phyloP scores from a whole-genome alignment of 345 rosid genomes.

The Excoecaria cochinchinensis region DNA sequence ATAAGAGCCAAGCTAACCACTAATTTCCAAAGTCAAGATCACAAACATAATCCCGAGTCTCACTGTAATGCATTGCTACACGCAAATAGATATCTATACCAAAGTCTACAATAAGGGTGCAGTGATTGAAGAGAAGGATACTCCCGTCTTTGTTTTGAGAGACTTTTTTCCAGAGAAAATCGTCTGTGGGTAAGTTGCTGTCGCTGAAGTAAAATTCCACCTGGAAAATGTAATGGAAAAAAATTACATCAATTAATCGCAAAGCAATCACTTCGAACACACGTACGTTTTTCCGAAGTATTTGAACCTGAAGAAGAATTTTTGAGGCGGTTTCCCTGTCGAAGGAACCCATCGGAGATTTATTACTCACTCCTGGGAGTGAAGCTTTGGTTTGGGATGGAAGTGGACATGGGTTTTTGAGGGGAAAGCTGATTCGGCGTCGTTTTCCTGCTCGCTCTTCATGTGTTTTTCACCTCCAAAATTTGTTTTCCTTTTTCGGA shows the following conservation, averaged over 20 bases:
- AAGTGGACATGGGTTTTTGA: background rate
- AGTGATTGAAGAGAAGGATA: constrained; percentile 27
- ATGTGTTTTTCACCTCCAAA: too few relatives aligned
- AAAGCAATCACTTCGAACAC: background rate
- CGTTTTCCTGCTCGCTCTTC: too few relatives aligned
- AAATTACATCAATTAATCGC: too few relatives aligned
- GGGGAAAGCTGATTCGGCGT: background rate
- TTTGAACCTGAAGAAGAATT: constrained; percentile 8
- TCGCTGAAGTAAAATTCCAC: constrained; percentile 48
- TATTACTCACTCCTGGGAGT: background rate
- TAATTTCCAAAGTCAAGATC: constrained; percentile 21
- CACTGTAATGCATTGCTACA: background rate
- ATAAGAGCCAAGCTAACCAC: constrained; percentile 45
- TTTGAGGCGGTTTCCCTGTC: constrained; percentile 12
- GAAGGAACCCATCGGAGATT: constrained; percentile 1
- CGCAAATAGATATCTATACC: background rate
- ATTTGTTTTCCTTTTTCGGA: too few relatives aligned
- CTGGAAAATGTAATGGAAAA: background rate
- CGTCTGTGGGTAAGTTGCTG: constrained; percentile 36
- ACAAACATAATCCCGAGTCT: background rate
- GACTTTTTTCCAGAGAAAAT: constrained; percentile 27
- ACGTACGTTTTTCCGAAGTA: background rate
- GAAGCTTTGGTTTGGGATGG: background rate
- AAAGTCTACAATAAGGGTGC: background rate
- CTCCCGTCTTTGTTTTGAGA: constrained; percentile 36